Base-by-base conservation (phyloP, 768 basidiomycete species). In the Pleurotus citrinopileatus region DNA sequence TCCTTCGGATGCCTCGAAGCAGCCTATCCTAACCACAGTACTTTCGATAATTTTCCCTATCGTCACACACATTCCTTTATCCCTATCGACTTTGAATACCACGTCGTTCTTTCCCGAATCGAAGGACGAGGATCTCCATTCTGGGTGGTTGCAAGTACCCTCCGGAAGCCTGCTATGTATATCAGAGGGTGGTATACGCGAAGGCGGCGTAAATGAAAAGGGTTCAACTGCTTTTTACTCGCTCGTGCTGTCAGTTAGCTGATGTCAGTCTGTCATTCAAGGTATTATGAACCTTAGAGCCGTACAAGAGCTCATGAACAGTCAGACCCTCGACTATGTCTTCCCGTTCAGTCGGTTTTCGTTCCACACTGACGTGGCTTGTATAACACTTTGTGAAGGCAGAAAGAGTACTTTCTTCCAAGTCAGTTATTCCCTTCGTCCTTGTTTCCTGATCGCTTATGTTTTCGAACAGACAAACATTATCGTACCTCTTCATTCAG, bases 321-420 rank as follows among this genome's bases (percentile, higher is more conserved):
- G 70, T 5, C 91, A 94, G 60, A 84, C 80, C 0, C 68, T 92
- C 25, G 78, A 83, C 20, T 94, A 93, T 63, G 65, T 76, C 28
- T 94, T 91, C 63, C 91, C 91, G 1, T 93, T 81, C 66, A 87
- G 83, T 63, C 74, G 65, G 54, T 92, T 87, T 65, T 67, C 76
- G 6, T 92, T 94, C 61, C 74, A 83, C 17, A 91, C 89, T 0
- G 89, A 91, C 59, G 67, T 89, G n/a, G 74, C 68, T n/a, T 81
- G 85, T 55, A 58, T 93, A 17, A 67, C 88, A 0, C 67, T 87
- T 8, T 75, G 78, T 36, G 77, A 85, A 55, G 88, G 90, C 26
- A 73, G 73, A 55, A 84, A 82, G 67, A 90, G 87, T 59, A 73
- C 85, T 1, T 85, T 94, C 62, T 87, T 91, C 65, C 76, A 83